Conservation (phyloP, 1,284 basidiomycete species). For the Fereydounia khargensis region DNA sequence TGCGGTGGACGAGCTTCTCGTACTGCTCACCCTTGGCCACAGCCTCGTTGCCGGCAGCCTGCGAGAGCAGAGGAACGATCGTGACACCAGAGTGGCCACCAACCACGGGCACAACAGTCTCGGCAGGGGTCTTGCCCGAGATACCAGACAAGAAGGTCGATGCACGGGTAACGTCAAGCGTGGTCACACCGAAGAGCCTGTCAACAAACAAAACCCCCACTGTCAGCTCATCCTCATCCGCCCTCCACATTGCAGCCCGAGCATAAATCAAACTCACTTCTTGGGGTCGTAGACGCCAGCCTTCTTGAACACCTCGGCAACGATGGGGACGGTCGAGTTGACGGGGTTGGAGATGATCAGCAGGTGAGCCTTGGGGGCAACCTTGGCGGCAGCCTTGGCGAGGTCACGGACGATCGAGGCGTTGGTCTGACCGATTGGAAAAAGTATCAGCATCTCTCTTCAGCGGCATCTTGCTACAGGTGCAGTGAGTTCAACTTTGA, state of each 20-base stretch:
- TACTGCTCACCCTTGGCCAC: constrained; percentile 63
- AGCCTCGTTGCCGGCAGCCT: constrained; percentile 69
- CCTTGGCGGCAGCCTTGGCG: constrained; percentile 79
- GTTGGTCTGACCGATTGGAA: constrained; percentile 71
- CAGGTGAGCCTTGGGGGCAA: constrained; percentile 84
- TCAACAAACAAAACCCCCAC: no score
- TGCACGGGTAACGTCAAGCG: constrained; percentile 93
- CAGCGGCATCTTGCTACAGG: no score
- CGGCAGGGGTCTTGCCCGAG: constrained; percentile 61
- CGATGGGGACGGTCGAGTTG: constrained; percentile 89
- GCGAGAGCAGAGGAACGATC: constrained; percentile 93
- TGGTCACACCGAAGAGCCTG: constrained; percentile 75
- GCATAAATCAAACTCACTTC: constrained; percentile 34
- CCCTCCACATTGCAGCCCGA: no score
- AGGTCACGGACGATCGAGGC: constrained; percentile 95
- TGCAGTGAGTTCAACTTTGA: not conserved
- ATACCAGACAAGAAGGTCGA: constrained; percentile 83
- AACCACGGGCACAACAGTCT: constrained; percentile 82
- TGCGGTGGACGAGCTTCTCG: constrained; percentile 65
- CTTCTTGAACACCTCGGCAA: constrained; percentile 87
- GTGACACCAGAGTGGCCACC: constrained; percentile 96
- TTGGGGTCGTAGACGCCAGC: constrained; percentile 87
- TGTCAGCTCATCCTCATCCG: no score
- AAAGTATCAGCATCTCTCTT: no score
- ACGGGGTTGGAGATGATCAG: constrained; percentile 84